Evolutionary conservation across 1,284 basidiomycete species (phyloP).

Genomic region (Earliella scabrosa): DNA sequence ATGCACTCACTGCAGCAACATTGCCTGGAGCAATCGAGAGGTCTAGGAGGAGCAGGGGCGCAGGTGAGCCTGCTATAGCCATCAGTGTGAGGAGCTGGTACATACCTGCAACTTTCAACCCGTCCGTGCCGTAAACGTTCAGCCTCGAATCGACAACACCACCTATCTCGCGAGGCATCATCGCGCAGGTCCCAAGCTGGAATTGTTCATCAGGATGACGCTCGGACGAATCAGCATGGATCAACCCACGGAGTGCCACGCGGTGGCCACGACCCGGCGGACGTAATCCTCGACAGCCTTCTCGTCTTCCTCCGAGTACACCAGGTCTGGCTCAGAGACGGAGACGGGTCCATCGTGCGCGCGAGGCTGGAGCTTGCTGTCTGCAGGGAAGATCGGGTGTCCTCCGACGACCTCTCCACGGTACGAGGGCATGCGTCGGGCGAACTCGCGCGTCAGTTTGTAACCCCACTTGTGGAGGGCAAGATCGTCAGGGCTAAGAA

Average conservation of each 20-base stretch:
- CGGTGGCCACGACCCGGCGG: constrained; percentile 29
- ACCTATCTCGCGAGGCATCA: constrained; percentile 73
- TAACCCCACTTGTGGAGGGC: constrained; percentile 47
- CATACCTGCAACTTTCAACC: constrained; percentile 58
- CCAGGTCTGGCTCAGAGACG: constrained; percentile 44
- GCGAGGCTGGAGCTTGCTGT: constrained; percentile 17
- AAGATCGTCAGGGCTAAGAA: constrained; percentile 30
- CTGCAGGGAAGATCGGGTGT: constrained; percentile 37
- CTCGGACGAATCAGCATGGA: not conserved
- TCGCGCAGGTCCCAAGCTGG: constrained; percentile 46
- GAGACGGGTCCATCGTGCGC: constrained; percentile 17
- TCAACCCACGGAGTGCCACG: constrained; percentile 32
- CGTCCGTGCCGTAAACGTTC: constrained; percentile 72
- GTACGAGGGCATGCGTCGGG: constrained; percentile 40
- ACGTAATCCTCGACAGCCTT: constrained; percentile 67
- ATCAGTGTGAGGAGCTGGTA: not conserved
- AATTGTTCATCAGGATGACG: no score
- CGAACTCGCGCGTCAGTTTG: constrained; percentile 40
- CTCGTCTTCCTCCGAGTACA: constrained; percentile 65
- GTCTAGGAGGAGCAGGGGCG: constrained; percentile 35
- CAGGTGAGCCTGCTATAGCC: not conserved
- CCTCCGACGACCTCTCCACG: constrained; percentile 35
- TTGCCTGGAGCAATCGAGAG: constrained; percentile 66
- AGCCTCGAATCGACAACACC: constrained; percentile 75
- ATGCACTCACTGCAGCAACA: constrained; percentile 27